phyloP scores from a whole-genome alignment of 352 stramenopile species.

The Globisporangium acanthophoron region DNA sequence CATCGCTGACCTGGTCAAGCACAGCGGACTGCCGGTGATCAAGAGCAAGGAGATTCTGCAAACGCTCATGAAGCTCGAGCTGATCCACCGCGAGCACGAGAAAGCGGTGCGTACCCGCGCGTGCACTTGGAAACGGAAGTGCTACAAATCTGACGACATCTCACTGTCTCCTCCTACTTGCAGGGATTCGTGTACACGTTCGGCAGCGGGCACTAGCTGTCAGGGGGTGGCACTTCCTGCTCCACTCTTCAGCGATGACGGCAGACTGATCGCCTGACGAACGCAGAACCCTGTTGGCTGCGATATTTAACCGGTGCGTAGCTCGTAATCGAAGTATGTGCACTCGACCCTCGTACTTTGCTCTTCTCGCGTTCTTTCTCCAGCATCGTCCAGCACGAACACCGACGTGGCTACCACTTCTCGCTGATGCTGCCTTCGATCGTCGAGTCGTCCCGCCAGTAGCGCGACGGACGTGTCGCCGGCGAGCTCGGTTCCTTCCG shows the following conservation, averaged over 20 bases:
- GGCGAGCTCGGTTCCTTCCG: conserved; percentile 39
- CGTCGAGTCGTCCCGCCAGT: conserved; percentile 49
- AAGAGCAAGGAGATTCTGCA: conserved; percentile 86
- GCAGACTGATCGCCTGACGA: too few species aligned
- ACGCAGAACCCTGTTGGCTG: too few species aligned
- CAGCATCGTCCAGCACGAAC: conserved; percentile 33
- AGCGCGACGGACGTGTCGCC: conserved; percentile 28
- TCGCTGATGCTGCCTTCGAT: conserved; percentile 64
- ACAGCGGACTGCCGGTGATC: conserved; percentile 73
- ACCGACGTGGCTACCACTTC: conserved; percentile 63
- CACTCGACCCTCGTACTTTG: too few species aligned
- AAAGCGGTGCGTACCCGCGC: conserved; percentile 30
- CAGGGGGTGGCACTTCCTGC: too few species aligned
- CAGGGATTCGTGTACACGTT: conserved; percentile 80
- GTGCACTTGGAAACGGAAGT: conserved; percentile 1
- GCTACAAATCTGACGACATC: too few species aligned
- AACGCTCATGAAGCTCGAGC: conserved; percentile 81
- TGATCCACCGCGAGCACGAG: conserved; percentile 71
- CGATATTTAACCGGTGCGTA: too few species aligned
- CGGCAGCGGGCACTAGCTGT: conserved; percentile 13
- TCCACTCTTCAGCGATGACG: too few species aligned
- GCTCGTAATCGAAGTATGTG: too few species aligned
- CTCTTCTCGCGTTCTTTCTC: conserved; percentile 13
- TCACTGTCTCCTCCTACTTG: not conserved
- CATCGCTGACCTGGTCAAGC: conserved; percentile 79